Base-by-base conservation (phyloP, 495 filamentous ascomycete genomes). In the Acidiella bohemica region DNA sequence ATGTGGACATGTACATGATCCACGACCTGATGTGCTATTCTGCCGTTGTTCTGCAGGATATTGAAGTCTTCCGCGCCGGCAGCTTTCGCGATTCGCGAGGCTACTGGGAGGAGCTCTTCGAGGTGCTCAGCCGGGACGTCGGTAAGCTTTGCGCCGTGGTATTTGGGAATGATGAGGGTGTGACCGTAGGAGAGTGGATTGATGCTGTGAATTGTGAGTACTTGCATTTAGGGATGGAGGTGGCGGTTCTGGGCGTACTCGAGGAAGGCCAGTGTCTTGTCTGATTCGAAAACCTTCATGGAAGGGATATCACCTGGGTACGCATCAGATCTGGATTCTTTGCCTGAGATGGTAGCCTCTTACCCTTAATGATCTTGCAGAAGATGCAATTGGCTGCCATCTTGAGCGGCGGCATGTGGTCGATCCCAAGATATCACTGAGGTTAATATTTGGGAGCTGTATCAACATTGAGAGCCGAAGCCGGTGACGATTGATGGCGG, bases 351-450 rank as follows among this genome's bases (percentile, higher is more conserved):
- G n/a, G n/a, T n/a, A n/a, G 24, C 4, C 6, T 12, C 19, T 9
- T 64, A 80, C 86, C 90, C 70, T 92, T 93, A 64, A 97, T 81
- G 59, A 97, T 96, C 57, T 81, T 93, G 73, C 90, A 97, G 68
- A 97, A 97, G 59, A 96, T 87, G 54, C 90, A 97, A 31, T 41
- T 42, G 25, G 82, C 72, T 16, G 78, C 69, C 63, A 59, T 62
- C 34, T 44, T 44, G 34, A 44, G 9, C 24, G 33, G 8, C 4
- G 42, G 32, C 42, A 44, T 44, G 22, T 24, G 20, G n/a, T n/a
- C n/a, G n/a, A n/a, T n/a, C n/a, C n/a, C n/a, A n/a, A n/a, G n/a
- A n/a, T n/a, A n/a, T n/a, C n/a, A n/a, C n/a, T n/a, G n/a, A n/a
- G n/a, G n/a, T n/a, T n/a, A n/a, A n/a, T n/a, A n/a, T n/a, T n/a